Evolutionary conservation across 345 rosid species (phyloP), one percentile per base, ranked within the genome.

Genomic region (Ceriops zippeliana): DNA sequence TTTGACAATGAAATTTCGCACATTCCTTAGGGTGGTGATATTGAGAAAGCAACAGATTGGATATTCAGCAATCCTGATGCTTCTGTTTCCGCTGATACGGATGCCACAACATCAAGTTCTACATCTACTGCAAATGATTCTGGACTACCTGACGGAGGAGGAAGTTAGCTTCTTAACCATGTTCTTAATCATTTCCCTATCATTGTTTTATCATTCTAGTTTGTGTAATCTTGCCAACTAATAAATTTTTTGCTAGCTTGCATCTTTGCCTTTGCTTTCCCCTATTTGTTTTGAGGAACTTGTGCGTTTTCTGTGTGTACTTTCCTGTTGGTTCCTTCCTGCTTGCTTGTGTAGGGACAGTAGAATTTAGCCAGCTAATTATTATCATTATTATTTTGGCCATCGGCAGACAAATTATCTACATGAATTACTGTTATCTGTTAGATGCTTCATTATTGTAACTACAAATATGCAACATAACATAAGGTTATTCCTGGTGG

Each of bases 11-110:
- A 52, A 35, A 34, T 47, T 72, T 17, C 58, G 32, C 62, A 42
- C 19, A 66, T 72, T 73, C 42, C 58, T 54, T 84, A 96, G 98
- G 95, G 89, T 62, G 96, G 95, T 71, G 97, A 96, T 69, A 83
- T 96, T 64, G 99, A 84, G 82, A 92, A 83, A 76, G 99, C 99
- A 58, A 90, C 99, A 62, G 99, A 96, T 73, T 96, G 99, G 99
- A 90, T 96, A 86, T 96, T 96, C 79, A 90, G 77, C 82, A 96
- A 84, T 79, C 98, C 96, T 47, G 86, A 81, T 80, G 86, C 92
- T 73, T 80, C 88, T 70, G 78, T 69, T 73, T 70, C 84, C 49
- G 79, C 96, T 11, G 90, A 89, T 71, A 89, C 83, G 92, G 89
- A 90, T 78, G 84, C 89, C 61, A 68, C 83, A 58, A 78, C 92